These are phyloP conservation scores for Penicillium sp. DNA, from an alignment of 2,329 filamentous ascomycete species.

Conservation along the genomic window DNA sequence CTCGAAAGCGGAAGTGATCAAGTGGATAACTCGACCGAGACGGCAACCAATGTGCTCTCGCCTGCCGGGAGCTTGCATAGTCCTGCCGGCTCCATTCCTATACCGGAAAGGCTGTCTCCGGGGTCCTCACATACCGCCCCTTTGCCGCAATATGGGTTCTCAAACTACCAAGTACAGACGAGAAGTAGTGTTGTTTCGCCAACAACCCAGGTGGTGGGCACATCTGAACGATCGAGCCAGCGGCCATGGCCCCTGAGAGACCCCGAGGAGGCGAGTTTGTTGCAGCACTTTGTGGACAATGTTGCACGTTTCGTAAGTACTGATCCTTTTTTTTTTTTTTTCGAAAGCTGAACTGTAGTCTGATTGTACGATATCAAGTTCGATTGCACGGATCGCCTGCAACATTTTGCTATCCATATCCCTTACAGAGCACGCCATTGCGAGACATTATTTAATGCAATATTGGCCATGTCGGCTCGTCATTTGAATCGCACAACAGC, in stretches of 20 bases:
- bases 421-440: slow-evolving; percentile 25
- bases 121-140: background rate
- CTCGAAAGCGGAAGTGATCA: slow-evolving; percentile 23
- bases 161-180: background rate
- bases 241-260: slow-evolving; percentile 22
- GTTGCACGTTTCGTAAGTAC: slow-evolving; percentile 21
- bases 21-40: background rate
- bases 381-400: slow-evolving; percentile 28
- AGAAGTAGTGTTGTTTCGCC: background rate
- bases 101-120: slow-evolving; percentile 1
- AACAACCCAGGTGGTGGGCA: background rate
- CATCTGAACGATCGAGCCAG: background rate
- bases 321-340: background rate
- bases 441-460: slow-evolving; percentile 42
- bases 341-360: background rate
- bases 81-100: background rate
- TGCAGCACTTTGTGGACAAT: slow-evolving; percentile 24
- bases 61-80: background rate
- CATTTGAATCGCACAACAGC: slow-evolving; percentile 42
- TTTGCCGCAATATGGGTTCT: background rate
- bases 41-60: background rate
- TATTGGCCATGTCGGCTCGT: slow-evolving; percentile 45
- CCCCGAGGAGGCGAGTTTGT: slow-evolving; percentile 18
- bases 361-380: slow-evolving; percentile 18
- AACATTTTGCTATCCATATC: slow-evolving; percentile 30